phyloP scores from a whole-genome alignment of 164 flowering plant genomes.

The Piper longum region DNA sequence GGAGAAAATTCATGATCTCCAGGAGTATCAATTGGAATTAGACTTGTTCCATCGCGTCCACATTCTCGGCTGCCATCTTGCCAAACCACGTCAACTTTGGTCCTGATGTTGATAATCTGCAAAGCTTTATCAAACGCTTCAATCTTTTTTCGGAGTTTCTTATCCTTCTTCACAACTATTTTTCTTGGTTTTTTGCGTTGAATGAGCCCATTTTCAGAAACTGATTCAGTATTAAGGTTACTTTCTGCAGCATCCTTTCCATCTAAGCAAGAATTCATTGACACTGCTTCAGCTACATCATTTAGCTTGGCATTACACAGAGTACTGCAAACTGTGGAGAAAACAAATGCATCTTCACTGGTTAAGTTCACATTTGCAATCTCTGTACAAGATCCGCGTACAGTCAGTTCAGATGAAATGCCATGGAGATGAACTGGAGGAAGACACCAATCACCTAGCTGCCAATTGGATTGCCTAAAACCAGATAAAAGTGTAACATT shows the following conservation, averaged over 20 bases:
- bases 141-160: conserved; percentile 53
- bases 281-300: conserved; percentile 1
- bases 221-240: conserved; percentile 27
- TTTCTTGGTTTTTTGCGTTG: conserved; percentile 78
- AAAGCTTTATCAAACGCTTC: conserved; percentile 78
- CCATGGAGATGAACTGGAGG: conserved; percentile 34
- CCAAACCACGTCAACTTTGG: conserved; percentile 87
- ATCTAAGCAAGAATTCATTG: conserved; percentile 11
- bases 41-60: conserved; percentile 38
- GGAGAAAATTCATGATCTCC: conserved; percentile 95
- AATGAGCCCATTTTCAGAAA: conserved; percentile 49
- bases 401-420: conserved; percentile 6
- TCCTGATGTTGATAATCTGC: conserved; percentile 51
- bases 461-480: conserved; percentile 90
- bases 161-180: conserved; percentile 59
- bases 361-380: not conserved
- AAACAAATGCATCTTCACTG: not conserved
- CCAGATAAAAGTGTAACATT: conserved; percentile 66
- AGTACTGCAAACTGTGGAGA: not conserved
- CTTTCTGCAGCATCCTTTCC: conserved; percentile 17
- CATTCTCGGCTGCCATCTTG: conserved; percentile 58
- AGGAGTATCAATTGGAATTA: conserved; percentile 81
- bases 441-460: conserved; percentile 92
- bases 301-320: not conserved
- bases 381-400: not conserved